A percentile compares a stretch with the other conserved stretches of the same genome.
Evolutionary conservation across 805 yeast species (phyloP).

Genomic region (Ogataea siamensis): DNA sequence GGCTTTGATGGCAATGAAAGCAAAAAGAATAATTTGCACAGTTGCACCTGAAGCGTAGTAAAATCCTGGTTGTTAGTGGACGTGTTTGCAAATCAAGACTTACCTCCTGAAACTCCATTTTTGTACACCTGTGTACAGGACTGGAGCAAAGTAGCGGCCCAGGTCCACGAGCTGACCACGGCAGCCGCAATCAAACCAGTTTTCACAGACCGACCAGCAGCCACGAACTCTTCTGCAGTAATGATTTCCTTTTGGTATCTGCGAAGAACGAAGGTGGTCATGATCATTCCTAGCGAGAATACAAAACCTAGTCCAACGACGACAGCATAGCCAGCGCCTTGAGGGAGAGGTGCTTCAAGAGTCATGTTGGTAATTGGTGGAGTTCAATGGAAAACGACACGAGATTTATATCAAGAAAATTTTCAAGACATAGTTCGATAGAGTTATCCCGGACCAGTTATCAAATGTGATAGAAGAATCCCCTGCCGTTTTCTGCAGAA

Average conservation of each 20-base stretch:
- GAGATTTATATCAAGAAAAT: background rate
- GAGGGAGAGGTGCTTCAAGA: constrained; percentile 39
- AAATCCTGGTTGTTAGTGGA: constrained; percentile 33
- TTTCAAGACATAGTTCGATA: background rate
- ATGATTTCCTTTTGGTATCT: constrained; percentile 83
- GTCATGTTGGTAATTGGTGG: constrained; percentile 8
- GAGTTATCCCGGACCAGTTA: too few relatives aligned
- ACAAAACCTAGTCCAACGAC: constrained; percentile 85
- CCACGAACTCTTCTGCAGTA: constrained; percentile 91
- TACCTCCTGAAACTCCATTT: constrained; percentile 68
- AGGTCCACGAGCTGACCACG: constrained; percentile 92
- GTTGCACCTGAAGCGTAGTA: constrained; percentile 87
- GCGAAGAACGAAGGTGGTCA: constrained; percentile 64
- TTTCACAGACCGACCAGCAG: constrained; percentile 87
- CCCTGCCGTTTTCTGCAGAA: constrained; percentile 1
- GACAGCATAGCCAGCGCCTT: constrained; percentile 85
- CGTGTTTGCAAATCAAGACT: background rate
- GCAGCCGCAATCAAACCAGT: constrained; percentile 85
- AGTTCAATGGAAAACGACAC: background rate
- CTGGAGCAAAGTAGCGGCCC: constrained; percentile 78
- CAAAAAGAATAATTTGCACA: constrained; percentile 82
- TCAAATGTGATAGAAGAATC: background rate
- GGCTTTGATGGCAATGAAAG: constrained; percentile 83
- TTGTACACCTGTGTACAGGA: constrained; percentile 77
- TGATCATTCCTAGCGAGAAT: constrained; percentile 70